Base-by-base conservation (phyloP, 495 filamentous ascomycete genomes). In the Penicillium antarcticum region DNA sequence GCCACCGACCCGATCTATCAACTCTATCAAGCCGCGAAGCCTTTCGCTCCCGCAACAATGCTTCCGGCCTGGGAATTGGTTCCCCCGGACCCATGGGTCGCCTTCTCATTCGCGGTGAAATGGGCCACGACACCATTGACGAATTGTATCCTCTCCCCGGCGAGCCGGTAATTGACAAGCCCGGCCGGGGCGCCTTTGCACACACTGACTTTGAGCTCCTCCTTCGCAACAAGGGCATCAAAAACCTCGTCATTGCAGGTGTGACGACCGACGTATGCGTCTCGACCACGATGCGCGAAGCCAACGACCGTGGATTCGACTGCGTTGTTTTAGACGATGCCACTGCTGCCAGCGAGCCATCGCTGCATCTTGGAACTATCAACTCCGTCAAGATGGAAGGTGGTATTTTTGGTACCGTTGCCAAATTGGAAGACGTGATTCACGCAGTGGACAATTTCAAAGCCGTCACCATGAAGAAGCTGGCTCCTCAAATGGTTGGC, bases 191-290 rank as follows among this genome's bases (percentile, higher is more conserved):
- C n/a, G 85, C 85, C 1, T 89, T 89, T 55, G 67, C 77, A 12
- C 71, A 87, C 51, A 88, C 85, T 0, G 82, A 86, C 23, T 79
- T 88, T 38, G 78, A 84, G 46, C 70, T 82, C 5, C 59, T 81
- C 31, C 66, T 89, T 23, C 76, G 75, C n/a, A 76, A 80, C 45
- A 78, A 75, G 39, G 86, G 83, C 1, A 68, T 91, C 40, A 86
- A 80, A 23, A 86, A 89, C 60, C 70, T 91, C 13, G 63, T 91
- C 7, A 56, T 89, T 4, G 75, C 73, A 12, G 85, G 85, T 2
- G 85, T 87, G 7, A 88, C 84, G 1, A 87, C 85, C 1, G 85
- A 88, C 61, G 82, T 85, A 19, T 88, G 85, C 52, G 84, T 89
- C 5, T 81, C 79, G 16, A 85, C 80, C 1, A 88, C 85, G 1